phyloP scores from a whole-genome alignment of 2,329 filamentous ascomycete species.

The Paracamarosporium sp. region DNA sequence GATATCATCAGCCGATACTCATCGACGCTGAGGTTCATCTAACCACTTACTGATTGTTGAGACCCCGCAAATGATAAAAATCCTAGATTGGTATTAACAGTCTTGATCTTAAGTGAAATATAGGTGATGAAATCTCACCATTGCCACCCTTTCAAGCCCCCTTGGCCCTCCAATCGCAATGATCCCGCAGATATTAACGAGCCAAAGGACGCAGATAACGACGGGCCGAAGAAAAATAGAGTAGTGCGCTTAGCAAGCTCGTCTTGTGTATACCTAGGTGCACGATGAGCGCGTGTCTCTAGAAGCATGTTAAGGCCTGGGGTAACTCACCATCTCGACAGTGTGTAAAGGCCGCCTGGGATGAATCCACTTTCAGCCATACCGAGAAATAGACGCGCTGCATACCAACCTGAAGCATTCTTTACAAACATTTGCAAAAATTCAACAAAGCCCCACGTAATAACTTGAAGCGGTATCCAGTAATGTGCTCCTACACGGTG shows the following conservation, averaged over 20 bases:
- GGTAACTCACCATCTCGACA: conserved; percentile 2
- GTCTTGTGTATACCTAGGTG: conserved; percentile 1
- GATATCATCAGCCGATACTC: neutral
- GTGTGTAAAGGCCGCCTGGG: conserved; percentile 7
- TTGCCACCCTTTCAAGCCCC: neutral
- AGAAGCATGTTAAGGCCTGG: neutral
- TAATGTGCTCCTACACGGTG: conserved; percentile 33
- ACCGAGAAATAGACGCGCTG: conserved; percentile 14
- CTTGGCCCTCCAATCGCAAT: neutral
- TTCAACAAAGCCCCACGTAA: conserved; percentile 44
- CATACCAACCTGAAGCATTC: conserved; percentile 3
- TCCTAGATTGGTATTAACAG: neutral
- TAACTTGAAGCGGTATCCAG: conserved; percentile 40
- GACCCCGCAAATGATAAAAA: neutral
- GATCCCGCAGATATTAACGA: conserved; percentile 3
- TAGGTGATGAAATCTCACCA: neutral
- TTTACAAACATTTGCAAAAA: conserved; percentile 36
- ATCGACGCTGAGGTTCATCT: neutral
- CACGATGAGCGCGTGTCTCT: neutral
- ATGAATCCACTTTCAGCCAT: conserved; percentile 11
- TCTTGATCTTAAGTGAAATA: neutral
- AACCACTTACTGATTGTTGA: neutral
- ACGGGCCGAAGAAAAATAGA: neutral
- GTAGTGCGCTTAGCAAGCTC: conserved; percentile 1
- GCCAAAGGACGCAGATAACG: neutral